These are phyloP conservation scores for Erysiphe neolycopersici DNA, from an alignment of 2,329 filamentous ascomycete species.

Conservation along the genomic window DNA sequence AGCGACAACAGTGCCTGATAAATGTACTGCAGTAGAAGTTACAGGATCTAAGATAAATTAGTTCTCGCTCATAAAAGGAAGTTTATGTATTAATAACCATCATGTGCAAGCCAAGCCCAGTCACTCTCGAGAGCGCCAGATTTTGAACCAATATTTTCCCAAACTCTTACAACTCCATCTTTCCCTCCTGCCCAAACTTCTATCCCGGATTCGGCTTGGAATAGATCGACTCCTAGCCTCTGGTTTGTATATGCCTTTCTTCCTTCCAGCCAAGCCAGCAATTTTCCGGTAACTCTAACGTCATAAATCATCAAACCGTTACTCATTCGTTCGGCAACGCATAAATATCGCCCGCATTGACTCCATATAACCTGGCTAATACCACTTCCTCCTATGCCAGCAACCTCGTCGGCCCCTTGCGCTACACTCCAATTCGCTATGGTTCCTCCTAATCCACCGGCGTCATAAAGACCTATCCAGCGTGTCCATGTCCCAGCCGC, in stretches of 20 bases:
- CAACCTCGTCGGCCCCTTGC: slow-evolving; percentile 23
- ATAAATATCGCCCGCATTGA: slow-evolving; percentile 32
- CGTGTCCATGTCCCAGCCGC: slow-evolving; percentile 36
- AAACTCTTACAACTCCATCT: slow-evolving; percentile 27
- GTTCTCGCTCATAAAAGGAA: not conserved
- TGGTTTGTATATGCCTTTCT: slow-evolving; percentile 27
- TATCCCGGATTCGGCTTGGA: slow-evolving; percentile 21
- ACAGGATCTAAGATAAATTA: slow-evolving; percentile 8
- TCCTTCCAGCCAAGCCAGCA: slow-evolving; percentile 27
- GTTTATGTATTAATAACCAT: slow-evolving; percentile 6
- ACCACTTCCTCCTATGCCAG: slow-evolving; percentile 30
- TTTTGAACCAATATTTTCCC: slow-evolving; percentile 26
- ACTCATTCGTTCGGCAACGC: slow-evolving; percentile 32
- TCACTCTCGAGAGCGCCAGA: slow-evolving; percentile 14
- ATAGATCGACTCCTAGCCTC: slow-evolving; percentile 27
- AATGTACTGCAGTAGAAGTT: slow-evolving; percentile 11
- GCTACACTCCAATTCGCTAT: slow-evolving; percentile 33
- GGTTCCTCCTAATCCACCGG: slow-evolving; percentile 24
- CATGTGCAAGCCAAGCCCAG: slow-evolving; percentile 14
- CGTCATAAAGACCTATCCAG: slow-evolving; percentile 34
- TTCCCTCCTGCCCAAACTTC: slow-evolving; percentile 35
- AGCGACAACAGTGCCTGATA: slow-evolving; percentile 12
- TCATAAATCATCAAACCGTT: slow-evolving; percentile 32
- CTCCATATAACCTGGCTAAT: slow-evolving; percentile 35
- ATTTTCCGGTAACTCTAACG: slow-evolving; percentile 27